Percentiles rank a stretch among this genome's conserved stretches.
Conservation (phyloP, 2,329 filamentous ascomycete genomes). For the Coniella vitis region DNA sequence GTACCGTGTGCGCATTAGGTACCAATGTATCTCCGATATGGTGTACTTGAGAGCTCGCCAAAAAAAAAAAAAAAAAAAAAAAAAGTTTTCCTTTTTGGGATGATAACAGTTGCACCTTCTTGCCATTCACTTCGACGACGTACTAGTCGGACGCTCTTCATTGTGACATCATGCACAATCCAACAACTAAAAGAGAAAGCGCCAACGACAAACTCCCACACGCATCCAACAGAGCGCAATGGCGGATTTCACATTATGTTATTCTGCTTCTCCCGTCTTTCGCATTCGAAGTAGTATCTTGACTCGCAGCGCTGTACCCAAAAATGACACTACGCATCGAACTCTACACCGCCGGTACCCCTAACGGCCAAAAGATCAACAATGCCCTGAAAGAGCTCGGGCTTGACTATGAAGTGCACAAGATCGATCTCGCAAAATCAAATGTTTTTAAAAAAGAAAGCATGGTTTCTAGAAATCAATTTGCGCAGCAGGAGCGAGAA, state of each 20-base stretch:
- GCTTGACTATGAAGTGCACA: not conserved
- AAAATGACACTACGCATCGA: conserved; percentile 1
- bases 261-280: not conserved
- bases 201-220: too few species aligned
- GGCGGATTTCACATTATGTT: not conserved
- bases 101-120: too few species aligned
- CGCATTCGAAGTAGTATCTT: not conserved
- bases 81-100: too few species aligned
- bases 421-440: not conserved
- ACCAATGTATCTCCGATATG: too few species aligned
- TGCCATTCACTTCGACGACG: too few species aligned
- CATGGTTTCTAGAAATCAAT: not conserved
- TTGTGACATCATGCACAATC: not conserved
- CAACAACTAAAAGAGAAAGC: not conserved
- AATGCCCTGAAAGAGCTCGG: conserved; percentile 3
- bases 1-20: too few species aligned
- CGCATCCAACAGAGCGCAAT: too few species aligned
- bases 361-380: conserved; percentile 3
- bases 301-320: not conserved
- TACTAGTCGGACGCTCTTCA: too few species aligned
- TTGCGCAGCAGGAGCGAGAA: not conserved
- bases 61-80: too few species aligned
- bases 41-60: too few species aligned
- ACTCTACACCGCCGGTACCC: not conserved
- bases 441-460: conserved; percentile 1